Evolutionary conservation across 169 alveolate species (phyloP).

Genomic region (Plasmodium malariae): DNA sequence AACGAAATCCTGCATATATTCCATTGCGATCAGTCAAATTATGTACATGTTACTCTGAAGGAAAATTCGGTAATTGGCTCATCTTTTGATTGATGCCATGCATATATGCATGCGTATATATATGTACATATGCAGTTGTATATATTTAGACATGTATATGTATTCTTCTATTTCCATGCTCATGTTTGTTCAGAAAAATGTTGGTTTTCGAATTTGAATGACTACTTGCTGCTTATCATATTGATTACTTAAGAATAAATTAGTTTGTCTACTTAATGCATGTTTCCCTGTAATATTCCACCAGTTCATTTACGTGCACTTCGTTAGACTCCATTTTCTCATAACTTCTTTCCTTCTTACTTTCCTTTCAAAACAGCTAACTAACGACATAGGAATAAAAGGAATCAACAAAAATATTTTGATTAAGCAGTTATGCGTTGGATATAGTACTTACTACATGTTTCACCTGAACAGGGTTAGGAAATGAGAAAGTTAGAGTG

Average conservation of each 20-base stretch:
- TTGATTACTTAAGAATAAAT: neutral
- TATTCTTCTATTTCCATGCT: too few species aligned
- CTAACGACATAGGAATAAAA: slow-evolving; percentile 53
- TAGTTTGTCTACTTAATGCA: too few species aligned
- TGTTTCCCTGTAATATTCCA: too few species aligned
- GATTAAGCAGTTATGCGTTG: slow-evolving; percentile 50
- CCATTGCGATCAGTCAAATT: slow-evolving; percentile 41
- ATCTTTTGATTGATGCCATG: too few species aligned
- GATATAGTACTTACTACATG: slow-evolving; percentile 57
- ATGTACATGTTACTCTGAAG: slow-evolving; percentile 39
- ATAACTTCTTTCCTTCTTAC: neutral
- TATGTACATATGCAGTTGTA: too few species aligned
- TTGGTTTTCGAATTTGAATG: too few species aligned
- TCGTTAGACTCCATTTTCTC: too few species aligned
- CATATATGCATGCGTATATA: too few species aligned
- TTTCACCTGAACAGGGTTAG: slow-evolving; percentile 44
- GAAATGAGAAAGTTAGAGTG: neutral
- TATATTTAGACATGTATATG: too few species aligned
- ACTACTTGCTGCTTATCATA: neutral
- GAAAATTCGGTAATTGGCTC: slow-evolving; percentile 20
- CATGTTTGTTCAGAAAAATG: too few species aligned
- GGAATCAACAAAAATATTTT: slow-evolving; percentile 52
- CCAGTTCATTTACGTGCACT: too few species aligned
- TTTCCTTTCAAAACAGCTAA: neutral
- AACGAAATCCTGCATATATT: slow-evolving; percentile 29